Evolutionary conservation across 2,329 filamentous ascomycete genomes (phyloP).

Genomic region (Ophiosphaerella korrae): DNA sequence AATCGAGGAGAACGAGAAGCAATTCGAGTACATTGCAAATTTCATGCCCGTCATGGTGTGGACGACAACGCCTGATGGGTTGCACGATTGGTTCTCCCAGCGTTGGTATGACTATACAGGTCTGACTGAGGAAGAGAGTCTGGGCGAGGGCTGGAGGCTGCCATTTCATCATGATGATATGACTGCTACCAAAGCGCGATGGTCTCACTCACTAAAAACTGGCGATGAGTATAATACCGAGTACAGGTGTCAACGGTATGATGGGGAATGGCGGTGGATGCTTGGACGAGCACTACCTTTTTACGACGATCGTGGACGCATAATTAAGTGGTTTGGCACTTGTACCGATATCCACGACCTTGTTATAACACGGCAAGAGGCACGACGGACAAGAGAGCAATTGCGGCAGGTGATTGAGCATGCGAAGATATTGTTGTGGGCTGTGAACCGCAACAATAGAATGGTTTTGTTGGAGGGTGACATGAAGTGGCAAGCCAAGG

Average conservation of each 20-base stretch:
- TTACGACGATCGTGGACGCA: conserved; percentile 67
- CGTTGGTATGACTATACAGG: conserved; percentile 82
- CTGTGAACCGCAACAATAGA: conserved; percentile 65
- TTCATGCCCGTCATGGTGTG: conserved; percentile 66
- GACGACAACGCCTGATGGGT: conserved; percentile 70
- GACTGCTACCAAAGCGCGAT: conserved; percentile 58
- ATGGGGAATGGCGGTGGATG: conserved; percentile 80
- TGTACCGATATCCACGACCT: conserved; percentile 80
- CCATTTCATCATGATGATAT: conserved; percentile 75
- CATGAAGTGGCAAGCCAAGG: conserved; percentile 53
- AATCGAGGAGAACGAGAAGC: conserved; percentile 71
- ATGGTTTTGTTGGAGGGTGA: conserved; percentile 74
- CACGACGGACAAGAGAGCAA: conserved; percentile 70
- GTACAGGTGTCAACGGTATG: conserved; percentile 69
- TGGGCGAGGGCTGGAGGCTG: conserved; percentile 66
- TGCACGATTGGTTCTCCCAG: conserved; percentile 74
- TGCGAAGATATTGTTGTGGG: conserved; percentile 76
- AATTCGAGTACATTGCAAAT: conserved; percentile 78
- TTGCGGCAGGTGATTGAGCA: conserved; percentile 75
- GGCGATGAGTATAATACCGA: conserved; percentile 71
- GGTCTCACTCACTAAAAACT: conserved; percentile 67
- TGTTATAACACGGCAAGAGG: conserved; percentile 69
- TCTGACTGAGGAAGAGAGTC: conserved; percentile 64
- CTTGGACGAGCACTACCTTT: conserved; percentile 73
- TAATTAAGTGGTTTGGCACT: conserved; percentile 81